Percentiles rank a stretch among this genome's conserved stretches.
Conservation (phyloP, 2,329 filamentous ascomycete species). For the Penicillium sp. region DNA sequence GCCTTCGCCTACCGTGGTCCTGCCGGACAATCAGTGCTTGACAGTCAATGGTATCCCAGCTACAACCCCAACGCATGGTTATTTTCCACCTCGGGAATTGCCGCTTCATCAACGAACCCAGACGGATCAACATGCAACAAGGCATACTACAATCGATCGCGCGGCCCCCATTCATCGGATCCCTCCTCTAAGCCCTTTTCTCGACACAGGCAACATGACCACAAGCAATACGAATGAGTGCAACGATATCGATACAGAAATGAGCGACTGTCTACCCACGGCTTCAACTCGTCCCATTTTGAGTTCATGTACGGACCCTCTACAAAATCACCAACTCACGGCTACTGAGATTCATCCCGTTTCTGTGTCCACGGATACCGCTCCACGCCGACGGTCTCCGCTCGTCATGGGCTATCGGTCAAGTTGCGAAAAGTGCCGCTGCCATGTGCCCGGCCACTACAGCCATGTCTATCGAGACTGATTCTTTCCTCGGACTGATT, state of each 20-base stretch:
- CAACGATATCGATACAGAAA: conserved; percentile 14
- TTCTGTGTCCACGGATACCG: not conserved
- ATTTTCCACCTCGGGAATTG: conserved; percentile 18
- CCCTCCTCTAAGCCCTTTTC: conserved; percentile 38
- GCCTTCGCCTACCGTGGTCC: conserved; percentile 26
- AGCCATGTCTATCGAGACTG: conserved; percentile 57
- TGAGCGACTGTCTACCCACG: conserved; percentile 8
- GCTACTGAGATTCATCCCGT: not conserved
- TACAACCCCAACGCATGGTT: conserved; percentile 26
- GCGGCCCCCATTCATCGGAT: conserved; percentile 1
- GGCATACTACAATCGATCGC: not conserved
- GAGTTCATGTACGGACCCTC: not conserved
- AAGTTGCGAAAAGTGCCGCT: conserved; percentile 71
- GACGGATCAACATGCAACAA: not conserved
- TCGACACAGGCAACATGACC: conserved; percentile 27
- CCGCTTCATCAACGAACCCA: not conserved
- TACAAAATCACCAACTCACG: no score
- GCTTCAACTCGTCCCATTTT: not conserved
- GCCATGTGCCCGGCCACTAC: conserved; percentile 71
- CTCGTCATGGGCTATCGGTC: conserved; percentile 73
- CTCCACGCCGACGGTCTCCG: conserved; percentile 48
- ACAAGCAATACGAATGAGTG: conserved; percentile 5
- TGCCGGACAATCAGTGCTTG: conserved; percentile 26
- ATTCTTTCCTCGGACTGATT: not conserved
- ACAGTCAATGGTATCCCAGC: conserved; percentile 27